phyloP scores from a whole-genome alignment of 208 protist genomes.

The Angomonas desouzai region DNA sequence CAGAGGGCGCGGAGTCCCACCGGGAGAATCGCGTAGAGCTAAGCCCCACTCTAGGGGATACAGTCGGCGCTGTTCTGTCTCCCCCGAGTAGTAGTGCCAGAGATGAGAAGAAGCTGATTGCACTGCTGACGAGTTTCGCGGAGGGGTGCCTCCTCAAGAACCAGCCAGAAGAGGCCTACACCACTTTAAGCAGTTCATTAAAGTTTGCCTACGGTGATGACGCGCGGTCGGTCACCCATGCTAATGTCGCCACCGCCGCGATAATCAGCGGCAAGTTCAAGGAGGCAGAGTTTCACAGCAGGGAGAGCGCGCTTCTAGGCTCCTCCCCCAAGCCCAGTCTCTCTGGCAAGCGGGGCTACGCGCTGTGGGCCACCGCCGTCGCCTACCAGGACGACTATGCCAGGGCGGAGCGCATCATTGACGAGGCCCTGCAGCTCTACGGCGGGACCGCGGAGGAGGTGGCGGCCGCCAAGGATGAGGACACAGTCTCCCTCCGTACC shows the following conservation, averaged over 20 bases:
- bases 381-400: constrained; percentile 83
- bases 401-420: constrained; percentile 47
- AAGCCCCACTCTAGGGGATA: constrained; percentile 24
- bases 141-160: constrained; percentile 49
- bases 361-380: constrained; percentile 65
- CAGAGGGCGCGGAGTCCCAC: background rate
- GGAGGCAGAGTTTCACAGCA: constrained; percentile 73
- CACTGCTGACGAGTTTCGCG: constrained; percentile 72
- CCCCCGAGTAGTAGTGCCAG: constrained; percentile 39
- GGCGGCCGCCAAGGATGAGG: background rate
- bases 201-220: constrained; percentile 73
- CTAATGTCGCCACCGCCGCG: constrained; percentile 54
- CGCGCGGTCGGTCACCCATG: constrained; percentile 42
- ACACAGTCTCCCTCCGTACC: constrained; percentile 24
- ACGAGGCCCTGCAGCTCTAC: constrained; percentile 55
- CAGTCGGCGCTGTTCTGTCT: constrained; percentile 40
- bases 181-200: constrained; percentile 40
- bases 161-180: constrained; percentile 50
- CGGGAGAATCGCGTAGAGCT: constrained; percentile 6
- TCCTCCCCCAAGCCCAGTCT: constrained; percentile 17
- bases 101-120: constrained; percentile 76
- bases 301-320: constrained; percentile 62
- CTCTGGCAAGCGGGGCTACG: constrained; percentile 34
- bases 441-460: constrained; percentile 6
- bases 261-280: constrained; percentile 61